A percentile compares a stretch with the other conserved stretches of the same genome.
Conservation (phyloP, 2,329 filamentous ascomycete genomes). For the Dothistroma pini region DNA sequence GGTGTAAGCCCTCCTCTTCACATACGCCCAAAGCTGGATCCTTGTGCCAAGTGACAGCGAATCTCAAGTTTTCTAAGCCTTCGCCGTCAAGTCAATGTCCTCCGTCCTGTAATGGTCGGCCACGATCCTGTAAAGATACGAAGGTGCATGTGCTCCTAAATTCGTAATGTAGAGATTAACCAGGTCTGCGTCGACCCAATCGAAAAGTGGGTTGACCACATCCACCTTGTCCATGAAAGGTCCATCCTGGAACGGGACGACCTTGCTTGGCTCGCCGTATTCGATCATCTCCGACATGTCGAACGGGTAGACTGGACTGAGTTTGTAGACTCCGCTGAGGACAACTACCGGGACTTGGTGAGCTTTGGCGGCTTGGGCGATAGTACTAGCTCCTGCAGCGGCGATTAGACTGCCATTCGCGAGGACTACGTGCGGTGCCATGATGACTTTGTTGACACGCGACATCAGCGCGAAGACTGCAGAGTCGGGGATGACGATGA, state of each 20-base stretch:
- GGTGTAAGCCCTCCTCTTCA: too few relatives aligned
- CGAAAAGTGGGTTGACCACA: constrained; percentile 73
- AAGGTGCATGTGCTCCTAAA: constrained; percentile 66
- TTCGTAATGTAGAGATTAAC: constrained; percentile 86
- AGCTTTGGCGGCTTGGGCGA: constrained; percentile 79
- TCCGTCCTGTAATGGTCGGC: constrained; percentile 72
- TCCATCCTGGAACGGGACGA: constrained; percentile 75
- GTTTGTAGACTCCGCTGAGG: constrained; percentile 86
- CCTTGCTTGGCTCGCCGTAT: constrained; percentile 74
- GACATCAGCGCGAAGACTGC: constrained; percentile 93
- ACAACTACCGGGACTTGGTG: constrained; percentile 83
- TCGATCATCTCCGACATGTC: constrained; percentile 79
- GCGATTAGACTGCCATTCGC: constrained; percentile 84
- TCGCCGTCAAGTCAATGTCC: constrained; percentile 54
- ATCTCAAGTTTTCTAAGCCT: constrained; percentile 5
- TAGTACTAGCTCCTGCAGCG: constrained; percentile 75
- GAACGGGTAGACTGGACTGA: constrained; percentile 85
- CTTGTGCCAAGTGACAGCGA: too few relatives aligned
- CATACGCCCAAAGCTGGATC: too few relatives aligned
- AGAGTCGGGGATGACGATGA: constrained; percentile 79
- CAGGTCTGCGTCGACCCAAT: constrained; percentile 73
- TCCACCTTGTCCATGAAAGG: constrained; percentile 73
- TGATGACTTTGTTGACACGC: constrained; percentile 88
- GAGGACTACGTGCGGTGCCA: constrained; percentile 81
- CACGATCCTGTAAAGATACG: constrained; percentile 69